These are phyloP conservation scores for Capsicum baccatum DNA, from an alignment of 257 asterid species.

Conservation along the genomic window DNA sequence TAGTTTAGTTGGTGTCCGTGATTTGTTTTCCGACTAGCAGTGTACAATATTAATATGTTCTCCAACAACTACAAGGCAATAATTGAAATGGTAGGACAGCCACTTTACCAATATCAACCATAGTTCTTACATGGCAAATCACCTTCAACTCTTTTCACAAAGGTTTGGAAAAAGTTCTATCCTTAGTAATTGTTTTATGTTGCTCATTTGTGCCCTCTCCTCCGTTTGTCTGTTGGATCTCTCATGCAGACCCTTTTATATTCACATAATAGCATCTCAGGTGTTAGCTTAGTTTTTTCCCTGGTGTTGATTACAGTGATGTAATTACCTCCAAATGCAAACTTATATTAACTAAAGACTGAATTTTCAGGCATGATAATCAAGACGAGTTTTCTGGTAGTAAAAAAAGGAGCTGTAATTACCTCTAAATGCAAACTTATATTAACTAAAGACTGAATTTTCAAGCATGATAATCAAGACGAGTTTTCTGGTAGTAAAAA, in stretches of 20 bases:
- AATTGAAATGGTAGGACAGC: neutral
- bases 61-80: neutral
- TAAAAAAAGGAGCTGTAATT: neutral
- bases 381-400: neutral
- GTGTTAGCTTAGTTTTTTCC: neutral
- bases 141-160: neutral
- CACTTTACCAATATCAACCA: neutral
- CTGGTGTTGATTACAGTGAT: slow-evolving; percentile 9
- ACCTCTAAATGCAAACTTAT: neutral
- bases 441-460: neutral
- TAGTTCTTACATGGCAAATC: neutral
- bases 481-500: neutral
- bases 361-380: neutral
- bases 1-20: neutral
- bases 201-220: neutral
- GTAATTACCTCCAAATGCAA: neutral
- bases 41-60: neutral
- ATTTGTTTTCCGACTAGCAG: neutral
- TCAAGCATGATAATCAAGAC: neutral
- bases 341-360: neutral
- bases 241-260: neutral
- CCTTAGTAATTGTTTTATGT: neutral
- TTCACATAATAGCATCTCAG: neutral
- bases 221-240: neutral
- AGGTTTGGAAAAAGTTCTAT: neutral